Conservation (phyloP, 2,329 filamentous ascomycete genomes). For the Ophiostoma himal-ulmi region DNA sequence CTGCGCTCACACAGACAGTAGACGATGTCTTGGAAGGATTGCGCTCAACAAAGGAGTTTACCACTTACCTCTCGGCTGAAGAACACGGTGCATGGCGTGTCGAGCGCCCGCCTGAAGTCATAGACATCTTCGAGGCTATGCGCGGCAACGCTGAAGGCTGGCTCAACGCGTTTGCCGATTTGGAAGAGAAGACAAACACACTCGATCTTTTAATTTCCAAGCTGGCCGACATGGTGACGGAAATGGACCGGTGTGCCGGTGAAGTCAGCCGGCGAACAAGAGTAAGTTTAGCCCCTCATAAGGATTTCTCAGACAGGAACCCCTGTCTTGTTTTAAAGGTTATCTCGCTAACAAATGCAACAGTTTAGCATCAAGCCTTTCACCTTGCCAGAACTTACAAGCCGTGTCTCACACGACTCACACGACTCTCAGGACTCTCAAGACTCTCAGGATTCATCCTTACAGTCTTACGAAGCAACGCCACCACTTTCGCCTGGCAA, state of each 20-base stretch:
- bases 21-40: conserved; percentile 75
- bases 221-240: conserved; percentile 69
- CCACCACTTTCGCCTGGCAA: conserved; percentile 24
- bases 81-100: conserved; percentile 54
- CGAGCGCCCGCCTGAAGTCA: conserved; percentile 53
- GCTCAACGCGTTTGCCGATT: conserved; percentile 70
- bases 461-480: conserved; percentile 21
- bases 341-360: conserved; percentile 5
- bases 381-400: conserved; percentile 23
- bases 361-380: conserved; percentile 32
- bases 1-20: conserved; percentile 68
- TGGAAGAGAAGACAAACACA: conserved; percentile 66
- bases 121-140: conserved; percentile 81
- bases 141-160: conserved; percentile 87
- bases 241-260: conserved; percentile 81
- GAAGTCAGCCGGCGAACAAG: conserved; percentile 73
- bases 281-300: conserved; percentile 44
- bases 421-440: conserved; percentile 19
- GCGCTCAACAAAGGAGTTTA: conserved; percentile 68
- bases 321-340: background rate
- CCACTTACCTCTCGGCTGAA: conserved; percentile 65
- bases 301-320: background rate
- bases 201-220: conserved; percentile 65
- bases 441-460: conserved; percentile 21
- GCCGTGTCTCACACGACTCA: conserved; percentile 6